Evolutionary conservation across 768 basidiomycete species (phyloP).

Genomic region (Mycena indigotica): DNA sequence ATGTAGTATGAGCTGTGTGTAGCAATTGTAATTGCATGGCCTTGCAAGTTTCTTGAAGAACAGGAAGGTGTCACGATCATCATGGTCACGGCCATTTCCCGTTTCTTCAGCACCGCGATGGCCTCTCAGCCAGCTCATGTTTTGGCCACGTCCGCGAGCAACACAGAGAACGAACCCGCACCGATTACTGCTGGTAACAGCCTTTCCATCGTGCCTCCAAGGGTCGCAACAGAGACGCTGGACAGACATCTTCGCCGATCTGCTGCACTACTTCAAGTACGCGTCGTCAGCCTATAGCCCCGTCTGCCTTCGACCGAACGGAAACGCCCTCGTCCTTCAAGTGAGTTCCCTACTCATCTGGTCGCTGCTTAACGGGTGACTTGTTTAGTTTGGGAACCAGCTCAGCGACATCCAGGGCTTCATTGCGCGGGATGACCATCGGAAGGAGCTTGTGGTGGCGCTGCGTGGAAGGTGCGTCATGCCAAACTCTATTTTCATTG

Average conservation of each 20-base stretch:
- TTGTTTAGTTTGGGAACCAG: constrained; percentile 41
- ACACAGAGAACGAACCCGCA: background rate
- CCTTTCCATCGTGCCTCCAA: background rate
- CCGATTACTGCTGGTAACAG: background rate
- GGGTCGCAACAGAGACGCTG: background rate
- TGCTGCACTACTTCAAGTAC: constrained; percentile 58
- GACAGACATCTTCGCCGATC: constrained; percentile 40
- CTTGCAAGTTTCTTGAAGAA: too few species aligned
- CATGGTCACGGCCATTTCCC: too few species aligned
- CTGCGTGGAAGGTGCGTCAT: constrained; percentile 52
- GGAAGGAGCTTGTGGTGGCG: constrained; percentile 51
- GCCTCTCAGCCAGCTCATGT: too few species aligned
- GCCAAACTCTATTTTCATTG: background rate
- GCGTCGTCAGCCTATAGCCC: constrained; percentile 51
- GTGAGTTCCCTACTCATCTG: constrained; percentile 17
- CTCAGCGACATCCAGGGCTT: constrained; percentile 51
- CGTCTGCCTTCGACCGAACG: constrained; percentile 53
- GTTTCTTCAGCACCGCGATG: too few species aligned
- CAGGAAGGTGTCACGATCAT: too few species aligned
- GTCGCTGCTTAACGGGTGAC: background rate
- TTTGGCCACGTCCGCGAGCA: too few species aligned
- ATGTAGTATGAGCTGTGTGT: too few species aligned
- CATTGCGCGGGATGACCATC: constrained; percentile 48
- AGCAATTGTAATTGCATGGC: too few species aligned
- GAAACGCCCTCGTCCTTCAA: constrained; percentile 43